These are phyloP conservation scores for Coemansia sp. DNA, from an alignment of 192 early-diverging fungal genomes.

Conservation along the genomic window DNA sequence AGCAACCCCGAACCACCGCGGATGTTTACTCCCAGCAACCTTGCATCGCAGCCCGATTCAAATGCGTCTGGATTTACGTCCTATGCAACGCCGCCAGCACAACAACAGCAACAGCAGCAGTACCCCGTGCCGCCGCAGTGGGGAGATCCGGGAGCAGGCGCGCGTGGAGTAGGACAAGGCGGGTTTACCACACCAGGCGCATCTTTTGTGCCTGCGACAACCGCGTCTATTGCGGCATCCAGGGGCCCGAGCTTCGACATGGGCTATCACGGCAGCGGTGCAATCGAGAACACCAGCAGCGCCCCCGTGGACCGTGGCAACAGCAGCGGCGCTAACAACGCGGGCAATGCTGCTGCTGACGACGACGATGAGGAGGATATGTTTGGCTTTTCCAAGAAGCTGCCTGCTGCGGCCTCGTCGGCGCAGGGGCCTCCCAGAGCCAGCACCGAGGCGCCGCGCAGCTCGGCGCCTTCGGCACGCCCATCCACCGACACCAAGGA, in stretches of 20 bases:
- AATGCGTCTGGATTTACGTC: not conserved
- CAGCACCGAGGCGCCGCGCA: slow-evolving; percentile 21
- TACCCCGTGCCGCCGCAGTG: slow-evolving; percentile 20
- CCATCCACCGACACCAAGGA: slow-evolving; percentile 12
- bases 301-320: not conserved
- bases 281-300: not conserved
- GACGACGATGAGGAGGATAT: slow-evolving; percentile 48
- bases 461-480: slow-evolving; percentile 16
- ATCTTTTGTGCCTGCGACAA: slow-evolving; percentile 8
- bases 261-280: not conserved
- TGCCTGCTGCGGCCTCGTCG: slow-evolving; percentile 3
- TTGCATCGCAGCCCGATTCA: slow-evolving; percentile 1
- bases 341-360: slow-evolving; percentile 1
- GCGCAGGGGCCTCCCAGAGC: slow-evolving; percentile 9
- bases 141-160: slow-evolving; percentile 16
- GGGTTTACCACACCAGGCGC: slow-evolving; percentile 17
- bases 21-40: slow-evolving; percentile 40
- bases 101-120: slow-evolving; percentile 1
- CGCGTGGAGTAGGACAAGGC: not conserved
- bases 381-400: slow-evolving; percentile 47
- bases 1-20: slow-evolving; percentile 18
- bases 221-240: not conserved
- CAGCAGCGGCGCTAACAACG: not conserved
- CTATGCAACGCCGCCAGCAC: slow-evolving; percentile 1
- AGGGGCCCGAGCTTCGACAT: not conserved